These are phyloP conservation scores for Leishmania mexicana DNA, from an alignment of 208 protist genomes.

Conservation along the genomic window DNA sequence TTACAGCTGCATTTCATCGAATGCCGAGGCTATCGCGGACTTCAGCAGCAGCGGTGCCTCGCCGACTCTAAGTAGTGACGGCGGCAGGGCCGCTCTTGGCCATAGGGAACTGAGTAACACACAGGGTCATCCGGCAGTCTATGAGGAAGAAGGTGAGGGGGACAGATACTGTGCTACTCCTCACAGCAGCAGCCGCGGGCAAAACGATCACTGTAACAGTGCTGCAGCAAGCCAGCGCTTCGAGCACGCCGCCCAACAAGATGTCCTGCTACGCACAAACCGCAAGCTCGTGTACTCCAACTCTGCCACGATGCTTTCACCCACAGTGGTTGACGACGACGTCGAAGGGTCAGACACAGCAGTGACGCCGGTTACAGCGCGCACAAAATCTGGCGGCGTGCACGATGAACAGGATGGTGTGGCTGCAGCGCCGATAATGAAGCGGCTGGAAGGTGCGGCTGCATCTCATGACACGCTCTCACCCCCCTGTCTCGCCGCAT, in stretches of 20 bases:
- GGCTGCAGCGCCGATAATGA: background rate
- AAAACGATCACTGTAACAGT: background rate
- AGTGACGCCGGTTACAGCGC: background rate
- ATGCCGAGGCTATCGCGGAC: background rate
- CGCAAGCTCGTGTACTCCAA: conserved; percentile 17
- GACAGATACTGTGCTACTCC: background rate
- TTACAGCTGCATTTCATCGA: background rate
- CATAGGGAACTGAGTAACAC: background rate
- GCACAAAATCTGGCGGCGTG: background rate
- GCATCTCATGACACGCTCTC: background rate
- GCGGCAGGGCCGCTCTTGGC: background rate
- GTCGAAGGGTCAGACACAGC: background rate
- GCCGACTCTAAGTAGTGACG: background rate
- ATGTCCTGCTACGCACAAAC: conserved; percentile 6
- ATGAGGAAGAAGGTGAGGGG: background rate
- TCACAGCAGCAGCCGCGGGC: background rate
- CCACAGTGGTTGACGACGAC: background rate
- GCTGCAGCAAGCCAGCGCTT: background rate
- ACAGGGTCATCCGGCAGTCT: background rate
- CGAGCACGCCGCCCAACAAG: background rate
- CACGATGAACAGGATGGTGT: background rate
- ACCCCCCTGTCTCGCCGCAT: background rate
- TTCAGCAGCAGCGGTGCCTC: background rate
- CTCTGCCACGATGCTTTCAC: background rate
- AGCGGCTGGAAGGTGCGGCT: background rate